Conservation (phyloP, 169 alveolate species). For the Plasmodium yoelii region DNA sequence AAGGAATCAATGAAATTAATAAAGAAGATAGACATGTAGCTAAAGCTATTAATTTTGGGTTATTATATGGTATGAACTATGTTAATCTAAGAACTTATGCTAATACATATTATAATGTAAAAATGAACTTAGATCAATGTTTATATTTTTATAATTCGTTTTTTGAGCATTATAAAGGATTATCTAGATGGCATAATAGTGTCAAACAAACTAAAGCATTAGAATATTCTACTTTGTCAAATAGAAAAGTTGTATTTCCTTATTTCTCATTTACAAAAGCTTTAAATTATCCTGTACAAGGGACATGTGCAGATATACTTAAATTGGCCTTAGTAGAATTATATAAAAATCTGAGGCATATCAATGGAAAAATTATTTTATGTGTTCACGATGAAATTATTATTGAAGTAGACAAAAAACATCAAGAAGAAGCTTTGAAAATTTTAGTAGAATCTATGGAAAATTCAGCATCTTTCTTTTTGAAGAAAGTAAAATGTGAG, state of each 20-base stretch:
- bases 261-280: constrained; percentile 87
- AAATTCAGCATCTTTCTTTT: constrained; percentile 85
- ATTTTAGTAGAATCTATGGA: constrained; percentile 86
- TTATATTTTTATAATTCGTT: constrained; percentile 83
- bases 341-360: constrained; percentile 77
- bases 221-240: constrained; percentile 81
- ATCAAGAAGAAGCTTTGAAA: constrained; percentile 83
- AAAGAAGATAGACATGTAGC: constrained; percentile 92
- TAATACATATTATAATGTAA: constrained; percentile 83
- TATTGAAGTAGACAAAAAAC: constrained; percentile 84
- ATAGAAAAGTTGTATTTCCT: constrained; percentile 87
- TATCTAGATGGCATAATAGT: constrained; percentile 87
- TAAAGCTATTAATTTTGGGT: constrained; percentile 91
- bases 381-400: constrained; percentile 90
- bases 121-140: constrained; percentile 84
- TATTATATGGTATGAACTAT: constrained; percentile 90
- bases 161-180: constrained; percentile 86
- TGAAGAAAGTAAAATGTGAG: constrained; percentile 87
- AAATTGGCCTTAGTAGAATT: constrained; percentile 87
- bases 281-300: constrained; percentile 91
- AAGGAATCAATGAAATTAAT: constrained; percentile 77
- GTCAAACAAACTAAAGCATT: constrained; percentile 79
- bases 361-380: constrained; percentile 84
- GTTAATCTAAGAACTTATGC: constrained; percentile 88
- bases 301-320: constrained; percentile 91